Evolutionary conservation across 2,329 filamentous ascomycete species (phyloP).

Genomic region (Waltergamsia citrina): DNA sequence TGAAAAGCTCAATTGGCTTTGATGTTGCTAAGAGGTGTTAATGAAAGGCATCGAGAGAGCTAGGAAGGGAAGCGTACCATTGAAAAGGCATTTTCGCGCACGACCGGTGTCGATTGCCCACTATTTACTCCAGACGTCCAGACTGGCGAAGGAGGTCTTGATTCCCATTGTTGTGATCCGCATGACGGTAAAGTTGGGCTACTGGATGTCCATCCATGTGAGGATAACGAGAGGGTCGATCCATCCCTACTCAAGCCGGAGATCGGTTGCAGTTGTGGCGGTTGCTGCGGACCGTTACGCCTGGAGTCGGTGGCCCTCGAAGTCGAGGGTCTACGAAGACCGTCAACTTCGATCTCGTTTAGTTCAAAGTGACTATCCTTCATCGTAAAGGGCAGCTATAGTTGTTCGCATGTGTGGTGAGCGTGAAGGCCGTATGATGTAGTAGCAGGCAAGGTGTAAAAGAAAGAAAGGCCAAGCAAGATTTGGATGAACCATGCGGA

Average conservation of each 20-base stretch:
- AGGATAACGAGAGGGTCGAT: neutral
- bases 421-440: too few relatives aligned
- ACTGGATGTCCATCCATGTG: constrained; percentile 6
- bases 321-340: constrained; percentile 3
- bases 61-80: neutral
- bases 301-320: neutral
- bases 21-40: constrained; percentile 1
- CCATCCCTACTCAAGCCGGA: too few relatives aligned
- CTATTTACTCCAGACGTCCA: too few relatives aligned
- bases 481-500: too few relatives aligned
- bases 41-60: too few relatives aligned
- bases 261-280: too few relatives aligned
- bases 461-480: constrained; percentile 1
- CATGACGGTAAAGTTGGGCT: constrained; percentile 5
- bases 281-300: neutral
- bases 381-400: constrained; percentile 9
- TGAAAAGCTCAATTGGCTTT: constrained; percentile 3
- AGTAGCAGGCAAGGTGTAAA: neutral
- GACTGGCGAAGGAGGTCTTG: too few relatives aligned
- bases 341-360: constrained; percentile 11
- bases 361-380: constrained; percentile 10
- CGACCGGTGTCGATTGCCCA: constrained; percentile 1
- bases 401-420: too few relatives aligned
- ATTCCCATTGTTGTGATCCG: too few relatives aligned
- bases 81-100: constrained; percentile 1